Conservation (phyloP, 2,329 filamentous ascomycete species). For the Blumeriella jaapii region DNA sequence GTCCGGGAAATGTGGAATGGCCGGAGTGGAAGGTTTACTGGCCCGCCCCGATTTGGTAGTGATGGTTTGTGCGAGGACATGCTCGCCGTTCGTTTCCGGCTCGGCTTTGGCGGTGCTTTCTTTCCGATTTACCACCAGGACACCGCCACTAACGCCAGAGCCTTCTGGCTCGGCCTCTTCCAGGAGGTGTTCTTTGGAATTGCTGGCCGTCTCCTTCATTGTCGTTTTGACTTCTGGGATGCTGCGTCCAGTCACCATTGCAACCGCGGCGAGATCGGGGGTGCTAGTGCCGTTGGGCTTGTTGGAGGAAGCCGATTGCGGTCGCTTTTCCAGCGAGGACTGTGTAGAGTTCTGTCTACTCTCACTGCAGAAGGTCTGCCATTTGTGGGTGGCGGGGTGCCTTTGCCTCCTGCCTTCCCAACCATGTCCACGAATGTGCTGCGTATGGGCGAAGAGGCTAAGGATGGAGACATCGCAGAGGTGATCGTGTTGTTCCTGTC, state of each 20-base stretch:
- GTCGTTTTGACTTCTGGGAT: constrained; percentile 38
- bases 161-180: constrained; percentile 28
- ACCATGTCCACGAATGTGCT: constrained; percentile 56
- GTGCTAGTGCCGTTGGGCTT: constrained; percentile 43
- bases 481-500: constrained; percentile 35
- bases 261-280: constrained; percentile 24
- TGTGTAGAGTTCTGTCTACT: constrained; percentile 65
- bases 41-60: constrained; percentile 52
- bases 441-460: constrained; percentile 66
- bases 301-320: constrained; percentile 48
- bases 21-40: constrained; percentile 56
- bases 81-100: constrained; percentile 33
- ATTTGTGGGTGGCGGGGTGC: constrained; percentile 48
- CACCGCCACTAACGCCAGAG: constrained; percentile 20
- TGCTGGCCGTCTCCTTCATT: constrained; percentile 37
- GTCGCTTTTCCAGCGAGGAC: constrained; percentile 45
- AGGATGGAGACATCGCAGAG: constrained; percentile 52
- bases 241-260: constrained; percentile 25
- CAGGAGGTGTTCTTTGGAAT: constrained; percentile 25
- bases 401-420: constrained; percentile 37
- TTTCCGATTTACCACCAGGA: constrained; percentile 31
- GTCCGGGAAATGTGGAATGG: constrained; percentile 48
- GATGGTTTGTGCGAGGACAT: constrained; percentile 27
- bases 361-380: constrained; percentile 57
- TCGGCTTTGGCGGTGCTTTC: constrained; percentile 38